Conservation (phyloP, 148 eudicot genomes). For the Mesembryanthemum crystallinum region DNA sequence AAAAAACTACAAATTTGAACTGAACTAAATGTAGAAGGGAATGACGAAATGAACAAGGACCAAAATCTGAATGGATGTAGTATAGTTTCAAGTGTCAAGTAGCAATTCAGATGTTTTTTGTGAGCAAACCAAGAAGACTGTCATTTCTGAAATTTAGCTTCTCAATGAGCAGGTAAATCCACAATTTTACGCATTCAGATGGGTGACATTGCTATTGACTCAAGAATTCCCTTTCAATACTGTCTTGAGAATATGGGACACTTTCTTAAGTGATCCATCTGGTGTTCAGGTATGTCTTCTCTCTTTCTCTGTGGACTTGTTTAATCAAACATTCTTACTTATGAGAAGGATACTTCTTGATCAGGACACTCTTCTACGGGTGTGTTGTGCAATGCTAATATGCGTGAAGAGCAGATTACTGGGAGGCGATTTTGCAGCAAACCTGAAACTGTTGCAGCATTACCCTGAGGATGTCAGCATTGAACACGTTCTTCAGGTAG, state of each 20-base stretch:
- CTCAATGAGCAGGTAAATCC: conserved; percentile 52
- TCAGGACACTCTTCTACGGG: conserved; percentile 62
- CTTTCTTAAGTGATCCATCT: conserved; percentile 50
- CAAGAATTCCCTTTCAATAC: conserved; percentile 56
- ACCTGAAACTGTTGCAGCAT: conserved; percentile 56
- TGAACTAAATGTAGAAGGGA: too few relatives aligned
- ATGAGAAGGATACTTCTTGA: not conserved
- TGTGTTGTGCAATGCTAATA: conserved; percentile 70
- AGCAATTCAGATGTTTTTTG: not conserved
- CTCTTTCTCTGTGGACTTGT: not conserved
- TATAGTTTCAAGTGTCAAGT: not conserved
- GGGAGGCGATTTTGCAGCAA: conserved; percentile 58
- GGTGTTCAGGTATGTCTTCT: conserved; percentile 52
- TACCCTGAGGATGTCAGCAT: conserved; percentile 44
- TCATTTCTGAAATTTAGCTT: not conserved
- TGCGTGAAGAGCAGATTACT: conserved; percentile 48
- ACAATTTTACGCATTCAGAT: conserved; percentile 65
- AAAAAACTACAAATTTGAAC: too few relatives aligned
- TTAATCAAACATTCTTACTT: not conserved
- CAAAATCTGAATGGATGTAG: not conserved
- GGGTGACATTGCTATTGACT: conserved; percentile 68
- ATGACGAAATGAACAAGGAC: too few relatives aligned
- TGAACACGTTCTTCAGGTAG: conserved; percentile 51
- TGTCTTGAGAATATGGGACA: conserved; percentile 65
- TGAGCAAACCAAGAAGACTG: not conserved